Evolutionary conservation across 2,329 filamentous ascomycete species (phyloP), one percentile per base, ranked within the genome.

Genomic region (Neocucurbitaria cava): DNA sequence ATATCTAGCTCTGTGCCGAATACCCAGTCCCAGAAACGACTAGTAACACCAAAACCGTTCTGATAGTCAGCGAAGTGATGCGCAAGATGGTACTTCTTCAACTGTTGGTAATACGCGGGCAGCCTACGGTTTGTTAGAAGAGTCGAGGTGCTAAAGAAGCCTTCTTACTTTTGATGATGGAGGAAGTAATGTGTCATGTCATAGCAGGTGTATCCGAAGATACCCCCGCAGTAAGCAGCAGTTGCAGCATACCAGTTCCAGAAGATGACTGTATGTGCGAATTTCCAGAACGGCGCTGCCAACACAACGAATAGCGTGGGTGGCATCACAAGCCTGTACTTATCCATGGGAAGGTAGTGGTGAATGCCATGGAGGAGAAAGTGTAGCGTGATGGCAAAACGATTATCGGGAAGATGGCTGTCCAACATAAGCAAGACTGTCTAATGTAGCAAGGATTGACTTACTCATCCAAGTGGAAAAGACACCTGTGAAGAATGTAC

Each of bases 321-420:
- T 1, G 95, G 95, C 95, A 99, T 98, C 62, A 99, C 95, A 9
- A 99, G 88, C 56, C 95, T 89, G 69, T 96, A 94, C 72, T 89
- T 94, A 80, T 99, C 95, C 95, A 99, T 98, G n/a, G 95, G 95
- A 4, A 99, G 85, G 77, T 98, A 99, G 78, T 99, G 95, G 73
- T 99, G 95, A 60, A 99, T 91, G 60, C 95, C 95, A 69, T 99
- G 95, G 23, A 99, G 89, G 36, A 97, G 79, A 79, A 99, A 99
- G 76, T 99, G 95, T 18, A 89, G 66, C 0, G 92, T 96, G 54
- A 99, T 82, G 61, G 85, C 89, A n/a, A 91, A 88, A 50, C 92
- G 85, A 75, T 98, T 96, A 74, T 99, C 91, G 0, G 95, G 95
- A 10, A 99, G 88, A 71, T 87, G 91, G 43, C 91, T 96, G 21